Evolutionary conservation across 306 rosid species (phyloP), one percentile per base, ranked within the genome.

Genomic region (Biancaea sappan): DNA sequence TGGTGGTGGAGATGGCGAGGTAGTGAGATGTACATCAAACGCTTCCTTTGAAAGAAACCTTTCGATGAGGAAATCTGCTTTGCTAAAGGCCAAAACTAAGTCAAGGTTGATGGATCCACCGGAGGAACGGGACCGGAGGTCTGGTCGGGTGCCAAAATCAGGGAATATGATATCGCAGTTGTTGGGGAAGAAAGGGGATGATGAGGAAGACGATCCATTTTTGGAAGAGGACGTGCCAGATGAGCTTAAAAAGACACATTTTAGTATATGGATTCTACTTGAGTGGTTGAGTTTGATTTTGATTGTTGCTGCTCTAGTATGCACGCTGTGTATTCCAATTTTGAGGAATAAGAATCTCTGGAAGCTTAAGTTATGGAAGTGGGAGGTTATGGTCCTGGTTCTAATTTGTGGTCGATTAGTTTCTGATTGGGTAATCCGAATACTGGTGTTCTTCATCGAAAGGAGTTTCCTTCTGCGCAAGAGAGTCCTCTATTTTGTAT

Each of bases 71-170:
- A 84, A 63, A 64, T 87, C 95, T 0, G n/a, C 65, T 0, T 70
- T 92, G 80, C 16, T 85, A 74, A 85, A 78, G 72, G 11, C 81
- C 4, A 94, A 82, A 77, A 87, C 95, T 0, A 81, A 47, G 86
- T 92, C 97, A 1, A 88, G 99, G 29, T 65, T 94, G 41, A 2
- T 90, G 34, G 97, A 90, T 86, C 99, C 95, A 18, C 97, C 93
- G 0, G 95, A 80, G 0, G 90, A 87, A 2, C 77, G 77, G 0
- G 95, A 88, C 4, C 78, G 64, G n/a, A 73, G 5, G 21, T 86
- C 92, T 35, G 85, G 86, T 10, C 77, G 79, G 71, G 34, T 84
- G 1, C 29, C 53, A 0, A 87, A 29, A 26, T 91, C 98, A n/a
- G 96, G 97, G 0, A 92, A 69, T 13, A 0, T 90, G 6, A 70